phyloP scores from a whole-genome alignment of 2,329 filamentous ascomycete species.

The Microcyclosporella mali region DNA sequence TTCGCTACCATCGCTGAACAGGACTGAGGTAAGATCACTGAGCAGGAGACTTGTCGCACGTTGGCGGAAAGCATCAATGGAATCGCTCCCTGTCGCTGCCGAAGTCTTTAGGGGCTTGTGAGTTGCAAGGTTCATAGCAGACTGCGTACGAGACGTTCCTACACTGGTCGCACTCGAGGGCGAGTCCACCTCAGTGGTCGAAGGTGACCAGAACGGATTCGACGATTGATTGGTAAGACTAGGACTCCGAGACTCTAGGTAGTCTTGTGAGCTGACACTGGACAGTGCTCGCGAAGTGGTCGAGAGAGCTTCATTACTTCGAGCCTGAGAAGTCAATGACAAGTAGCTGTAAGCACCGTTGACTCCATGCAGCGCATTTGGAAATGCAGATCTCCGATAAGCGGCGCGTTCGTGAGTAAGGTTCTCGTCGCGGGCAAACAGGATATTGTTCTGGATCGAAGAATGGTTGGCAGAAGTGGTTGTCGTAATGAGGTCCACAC shows the following conservation, averaged over 20 bases:
- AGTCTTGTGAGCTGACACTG: conserved; percentile 47
- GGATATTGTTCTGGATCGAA: conserved; percentile 84
- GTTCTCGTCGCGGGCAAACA: conserved; percentile 63
- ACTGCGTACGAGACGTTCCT: conserved; percentile 33
- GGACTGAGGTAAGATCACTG: conserved; percentile 80
- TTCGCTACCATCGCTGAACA: conserved; percentile 85
- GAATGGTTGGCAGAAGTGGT: conserved; percentile 65
- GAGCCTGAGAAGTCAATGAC: conserved; percentile 17
- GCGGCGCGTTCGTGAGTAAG: conserved; percentile 4
- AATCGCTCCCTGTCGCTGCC: conserved; percentile 48
- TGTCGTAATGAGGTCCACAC: conserved; percentile 77
- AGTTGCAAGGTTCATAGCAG: conserved; percentile 8
- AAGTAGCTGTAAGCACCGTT: conserved; percentile 13
- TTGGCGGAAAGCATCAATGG: conserved; percentile 40
- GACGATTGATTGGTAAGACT: conserved; percentile 67
- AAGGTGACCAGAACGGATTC: conserved; percentile 84
- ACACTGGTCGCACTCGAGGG: conserved; percentile 57
- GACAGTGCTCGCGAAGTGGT: conserved; percentile 26
- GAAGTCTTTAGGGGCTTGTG: conserved; percentile 1
- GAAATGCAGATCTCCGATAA: conserved; percentile 6
- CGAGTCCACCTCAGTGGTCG: conserved; percentile 61
- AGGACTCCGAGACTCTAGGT: conserved; percentile 63
- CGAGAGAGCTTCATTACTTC: conserved; percentile 23
- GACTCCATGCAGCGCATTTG: conserved; percentile 10
- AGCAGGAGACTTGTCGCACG: conserved; percentile 76